Conservation (phyloP, 257 asterid species). For the Solanum appendiculatum region DNA sequence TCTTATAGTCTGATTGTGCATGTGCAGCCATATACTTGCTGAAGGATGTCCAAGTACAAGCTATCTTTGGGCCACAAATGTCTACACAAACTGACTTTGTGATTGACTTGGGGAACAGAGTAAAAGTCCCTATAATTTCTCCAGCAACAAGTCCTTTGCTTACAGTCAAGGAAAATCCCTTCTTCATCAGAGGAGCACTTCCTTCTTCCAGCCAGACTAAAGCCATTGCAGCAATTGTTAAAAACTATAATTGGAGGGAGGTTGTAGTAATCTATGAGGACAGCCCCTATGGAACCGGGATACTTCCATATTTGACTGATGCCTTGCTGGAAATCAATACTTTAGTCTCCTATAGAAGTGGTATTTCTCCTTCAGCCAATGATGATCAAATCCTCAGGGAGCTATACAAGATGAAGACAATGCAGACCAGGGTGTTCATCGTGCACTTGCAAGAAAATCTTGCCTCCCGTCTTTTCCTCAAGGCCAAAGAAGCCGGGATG, state of each 20-base stretch:
- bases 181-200: slow-evolving; percentile 34
- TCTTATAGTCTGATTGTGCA: not conserved
- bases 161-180: slow-evolving; percentile 28
- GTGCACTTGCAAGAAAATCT: slow-evolving; percentile 26
- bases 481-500: slow-evolving; percentile 33
- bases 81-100: slow-evolving; percentile 37
- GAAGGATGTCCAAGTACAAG: slow-evolving; percentile 26
- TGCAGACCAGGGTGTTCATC: slow-evolving; percentile 40
- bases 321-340: slow-evolving; percentile 9
- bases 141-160: slow-evolving; percentile 37
- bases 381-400: slow-evolving; percentile 22
- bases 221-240: slow-evolving; percentile 34
- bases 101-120: slow-evolving; percentile 31
- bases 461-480: slow-evolving; percentile 28
- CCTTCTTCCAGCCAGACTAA: slow-evolving; percentile 32
- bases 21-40: slow-evolving; percentile 43
- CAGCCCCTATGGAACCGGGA: slow-evolving; percentile 23
- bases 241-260: slow-evolving; percentile 31
- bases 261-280: slow-evolving; percentile 31
- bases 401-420: slow-evolving; percentile 20
- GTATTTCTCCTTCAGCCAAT: slow-evolving; percentile 20
- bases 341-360: slow-evolving; percentile 14
- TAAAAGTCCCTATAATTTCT: slow-evolving; percentile 34
- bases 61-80: slow-evolving; percentile 39
- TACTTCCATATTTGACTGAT: slow-evolving; percentile 26